These are phyloP conservation scores for Moringa oleifera DNA, from an alignment of 345 rosid species.

Conservation along the genomic window DNA sequence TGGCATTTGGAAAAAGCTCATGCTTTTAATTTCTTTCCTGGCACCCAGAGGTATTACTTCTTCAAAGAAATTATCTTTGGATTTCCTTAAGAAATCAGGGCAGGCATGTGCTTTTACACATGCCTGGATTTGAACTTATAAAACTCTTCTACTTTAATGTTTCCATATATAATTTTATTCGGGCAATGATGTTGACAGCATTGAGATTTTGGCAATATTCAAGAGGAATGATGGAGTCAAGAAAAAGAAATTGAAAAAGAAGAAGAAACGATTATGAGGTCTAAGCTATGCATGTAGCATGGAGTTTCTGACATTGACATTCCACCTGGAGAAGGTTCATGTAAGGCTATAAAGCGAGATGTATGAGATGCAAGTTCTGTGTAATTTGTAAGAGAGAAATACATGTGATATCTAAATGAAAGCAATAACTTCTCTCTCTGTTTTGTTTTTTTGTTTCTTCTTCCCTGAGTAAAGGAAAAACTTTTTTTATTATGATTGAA, in stretches of 20 bases:
- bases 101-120: not conserved
- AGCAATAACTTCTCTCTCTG: not conserved
- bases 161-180: not conserved
- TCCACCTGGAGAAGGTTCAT: not conserved
- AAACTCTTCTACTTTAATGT: not conserved
- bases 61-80: not conserved
- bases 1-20: slow-evolving; percentile 83
- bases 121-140: not conserved
- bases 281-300: not conserved
- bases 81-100: not conserved
- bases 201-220: slow-evolving; percentile 78
- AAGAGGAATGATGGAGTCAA: slow-evolving; percentile 44
- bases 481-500: slow-evolving; percentile 7
- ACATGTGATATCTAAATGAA: too few relatives aligned
- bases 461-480: not conserved
- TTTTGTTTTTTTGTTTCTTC: too few relatives aligned
- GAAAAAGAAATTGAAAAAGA: slow-evolving; percentile 66
- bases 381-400: slow-evolving; percentile 4
- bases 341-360: not conserved
- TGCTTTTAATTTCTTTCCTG: slow-evolving; percentile 93
- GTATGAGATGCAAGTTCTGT: not conserved
- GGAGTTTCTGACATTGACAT: slow-evolving; percentile 1
- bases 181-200: slow-evolving; percentile 38
- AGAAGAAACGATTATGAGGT: slow-evolving; percentile 23
- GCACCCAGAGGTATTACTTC: slow-evolving; percentile 68